Conservation (phyloP, 164 flowering plant genomes). For the Chimonanthus praecox region DNA sequence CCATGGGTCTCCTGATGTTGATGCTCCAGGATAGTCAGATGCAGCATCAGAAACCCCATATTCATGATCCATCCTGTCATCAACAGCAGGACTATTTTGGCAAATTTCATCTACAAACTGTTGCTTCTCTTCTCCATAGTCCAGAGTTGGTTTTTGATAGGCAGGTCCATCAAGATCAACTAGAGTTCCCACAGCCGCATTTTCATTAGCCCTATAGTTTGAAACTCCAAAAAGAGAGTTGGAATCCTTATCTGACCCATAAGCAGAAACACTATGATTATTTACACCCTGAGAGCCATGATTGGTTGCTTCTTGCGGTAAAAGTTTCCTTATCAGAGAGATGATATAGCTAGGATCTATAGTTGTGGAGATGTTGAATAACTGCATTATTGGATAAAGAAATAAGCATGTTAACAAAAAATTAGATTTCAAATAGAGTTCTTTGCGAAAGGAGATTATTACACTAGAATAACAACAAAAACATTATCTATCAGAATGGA, state of each 20-base stretch:
- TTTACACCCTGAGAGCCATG: constrained; percentile 12
- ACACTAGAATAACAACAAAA: too few species aligned
- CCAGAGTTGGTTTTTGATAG: not conserved
- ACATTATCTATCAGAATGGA: too few species aligned
- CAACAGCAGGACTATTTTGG: constrained; percentile 1
- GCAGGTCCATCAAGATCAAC: constrained; percentile 16
- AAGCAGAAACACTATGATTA: constrained; percentile 7
- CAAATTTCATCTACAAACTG: not conserved
- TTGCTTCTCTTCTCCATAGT: not conserved
- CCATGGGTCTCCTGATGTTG: constrained; percentile 53
- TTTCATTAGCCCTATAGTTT: constrained; percentile 1
- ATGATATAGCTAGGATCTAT: constrained; percentile 91
- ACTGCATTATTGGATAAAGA: constrained; percentile 36
- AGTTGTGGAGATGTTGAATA: constrained; percentile 72
- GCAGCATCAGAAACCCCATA: constrained; percentile 6
- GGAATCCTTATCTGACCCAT: constrained; percentile 14
- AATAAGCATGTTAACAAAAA: not conserved
- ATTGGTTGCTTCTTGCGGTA: constrained; percentile 32
- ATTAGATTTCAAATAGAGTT: too few species aligned
- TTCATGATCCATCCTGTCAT: not conserved
- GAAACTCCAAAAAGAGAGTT: not conserved
- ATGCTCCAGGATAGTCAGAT: constrained; percentile 12
- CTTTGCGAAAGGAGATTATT: too few species aligned
- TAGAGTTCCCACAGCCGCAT: constrained; percentile 29
- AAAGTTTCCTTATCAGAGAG: constrained; percentile 69